Conservation (phyloP, 2,329 filamentous ascomycete species). For the Penicillium sp. region DNA sequence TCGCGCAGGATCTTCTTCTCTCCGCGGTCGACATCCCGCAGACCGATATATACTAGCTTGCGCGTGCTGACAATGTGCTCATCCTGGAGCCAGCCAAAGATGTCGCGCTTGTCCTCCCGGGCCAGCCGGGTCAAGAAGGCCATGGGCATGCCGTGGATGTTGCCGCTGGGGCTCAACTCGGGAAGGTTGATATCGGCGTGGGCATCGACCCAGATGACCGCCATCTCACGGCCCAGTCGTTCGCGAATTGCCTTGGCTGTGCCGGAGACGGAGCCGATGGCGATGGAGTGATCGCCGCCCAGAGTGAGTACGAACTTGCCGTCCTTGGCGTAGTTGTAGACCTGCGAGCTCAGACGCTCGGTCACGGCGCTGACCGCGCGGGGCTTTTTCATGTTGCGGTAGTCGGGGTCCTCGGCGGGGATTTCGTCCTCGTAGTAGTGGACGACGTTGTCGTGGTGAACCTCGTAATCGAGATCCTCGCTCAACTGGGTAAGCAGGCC, state of each 20-base stretch:
- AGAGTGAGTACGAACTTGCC: constrained; percentile 88
- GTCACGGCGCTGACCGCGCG: constrained; percentile 81
- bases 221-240: constrained; percentile 73
- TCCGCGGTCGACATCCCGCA: constrained; percentile 84
- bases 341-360: constrained; percentile 69
- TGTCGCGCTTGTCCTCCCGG: constrained; percentile 65
- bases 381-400: constrained; percentile 93
- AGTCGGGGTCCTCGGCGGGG: constrained; percentile 65
- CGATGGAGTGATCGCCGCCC: constrained; percentile 93
- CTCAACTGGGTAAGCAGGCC: constrained; percentile 79
- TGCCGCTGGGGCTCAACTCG: constrained; percentile 81
- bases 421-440: constrained; percentile 75
- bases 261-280: constrained; percentile 86
- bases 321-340: constrained; percentile 76
- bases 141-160: constrained; percentile 97
- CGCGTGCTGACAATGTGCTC: constrained; percentile 56
- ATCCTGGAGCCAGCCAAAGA: constrained; percentile 83
- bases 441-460: constrained; percentile 76
- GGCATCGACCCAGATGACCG: constrained; percentile 97
- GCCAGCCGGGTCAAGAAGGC: constrained; percentile 85
- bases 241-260: constrained; percentile 82
- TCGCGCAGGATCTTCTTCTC: constrained; percentile 91
- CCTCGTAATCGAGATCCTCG: constrained; percentile 80
- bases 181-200: constrained; percentile 98
- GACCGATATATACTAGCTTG: constrained; percentile 95